Percentiles rank a stretch among this genome's conserved stretches.
phyloP scores from a whole-genome alignment of 306 rosid species.

The Notholithocarpus densiflorus region DNA sequence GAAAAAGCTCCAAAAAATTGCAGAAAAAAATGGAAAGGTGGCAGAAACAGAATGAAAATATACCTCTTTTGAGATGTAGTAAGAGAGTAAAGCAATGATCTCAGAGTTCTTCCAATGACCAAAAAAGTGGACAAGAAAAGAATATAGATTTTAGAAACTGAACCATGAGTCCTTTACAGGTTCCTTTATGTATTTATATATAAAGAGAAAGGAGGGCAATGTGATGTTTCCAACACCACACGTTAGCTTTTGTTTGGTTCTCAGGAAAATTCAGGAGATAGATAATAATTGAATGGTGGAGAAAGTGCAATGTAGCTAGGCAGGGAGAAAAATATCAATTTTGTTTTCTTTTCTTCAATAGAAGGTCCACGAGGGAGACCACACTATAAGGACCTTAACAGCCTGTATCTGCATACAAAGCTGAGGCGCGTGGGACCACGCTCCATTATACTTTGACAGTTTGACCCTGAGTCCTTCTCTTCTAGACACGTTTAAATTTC shows the following conservation, averaged over 20 bases:
- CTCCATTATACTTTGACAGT: background rate
- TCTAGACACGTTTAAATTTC: background rate
- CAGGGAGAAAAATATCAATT: no score
- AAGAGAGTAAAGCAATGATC: background rate
- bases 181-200: background rate
- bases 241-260: no score
- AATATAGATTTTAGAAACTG: background rate
- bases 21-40: background rate
- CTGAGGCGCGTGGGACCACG: background rate
- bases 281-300: no score
- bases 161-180: background rate
- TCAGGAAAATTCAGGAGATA: no score
- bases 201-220: background rate
- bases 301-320: no score
- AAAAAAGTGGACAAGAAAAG: constrained; percentile 1
- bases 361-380: background rate
- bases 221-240: no score
- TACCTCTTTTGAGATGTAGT: background rate
- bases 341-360: no score
- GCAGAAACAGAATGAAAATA: background rate
- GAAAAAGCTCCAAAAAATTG: no score
- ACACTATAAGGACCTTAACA: background rate
- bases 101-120: background rate
- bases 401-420: background rate
- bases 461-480: background rate